Conservation (phyloP, 768 basidiomycete genomes). For the Boletales sp. region DNA sequence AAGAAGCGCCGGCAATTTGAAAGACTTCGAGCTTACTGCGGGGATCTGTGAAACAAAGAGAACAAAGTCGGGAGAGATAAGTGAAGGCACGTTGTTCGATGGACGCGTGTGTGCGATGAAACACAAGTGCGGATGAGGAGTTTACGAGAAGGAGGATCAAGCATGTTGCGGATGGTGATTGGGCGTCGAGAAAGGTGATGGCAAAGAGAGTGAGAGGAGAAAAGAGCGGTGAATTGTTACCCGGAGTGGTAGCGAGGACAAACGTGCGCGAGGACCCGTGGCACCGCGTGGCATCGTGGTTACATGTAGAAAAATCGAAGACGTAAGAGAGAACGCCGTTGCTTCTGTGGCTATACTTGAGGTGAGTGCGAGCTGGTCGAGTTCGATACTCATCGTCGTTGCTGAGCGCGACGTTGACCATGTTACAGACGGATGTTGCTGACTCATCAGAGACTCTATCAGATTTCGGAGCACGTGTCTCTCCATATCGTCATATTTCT, state of each 20-base stretch:
- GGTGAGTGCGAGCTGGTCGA: constrained; percentile 16
- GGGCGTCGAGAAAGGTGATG: constrained; percentile 13
- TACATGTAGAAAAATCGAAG: constrained; percentile 23
- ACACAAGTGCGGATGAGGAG: background rate
- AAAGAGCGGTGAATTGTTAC: background rate
- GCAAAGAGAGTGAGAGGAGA: constrained; percentile 9
- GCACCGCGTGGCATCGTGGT: constrained; percentile 26
- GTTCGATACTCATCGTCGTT: background rate
- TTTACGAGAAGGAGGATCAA: constrained; percentile 15
- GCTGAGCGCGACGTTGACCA: constrained; percentile 10
- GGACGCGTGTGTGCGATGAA: constrained; percentile 4
- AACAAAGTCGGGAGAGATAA: background rate
- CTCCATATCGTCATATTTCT: constrained; percentile 32
- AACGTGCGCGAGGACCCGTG: constrained; percentile 36
- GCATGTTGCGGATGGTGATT: constrained; percentile 27
- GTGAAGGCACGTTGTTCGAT: constrained; percentile 17
- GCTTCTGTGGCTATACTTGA: constrained; percentile 10
- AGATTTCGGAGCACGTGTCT: constrained; percentile 32
- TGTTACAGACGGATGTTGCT: constrained; percentile 15
- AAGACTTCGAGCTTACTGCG: constrained; percentile 14
- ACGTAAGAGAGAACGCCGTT: constrained; percentile 7
- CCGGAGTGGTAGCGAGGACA: constrained; percentile 21
- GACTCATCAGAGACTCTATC: constrained; percentile 29
- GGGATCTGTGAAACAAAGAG: background rate
- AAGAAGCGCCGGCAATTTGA: constrained; percentile 19